Conservation (phyloP, 2,329 filamentous ascomycete species). For the Sarocladium oryzae region DNA sequence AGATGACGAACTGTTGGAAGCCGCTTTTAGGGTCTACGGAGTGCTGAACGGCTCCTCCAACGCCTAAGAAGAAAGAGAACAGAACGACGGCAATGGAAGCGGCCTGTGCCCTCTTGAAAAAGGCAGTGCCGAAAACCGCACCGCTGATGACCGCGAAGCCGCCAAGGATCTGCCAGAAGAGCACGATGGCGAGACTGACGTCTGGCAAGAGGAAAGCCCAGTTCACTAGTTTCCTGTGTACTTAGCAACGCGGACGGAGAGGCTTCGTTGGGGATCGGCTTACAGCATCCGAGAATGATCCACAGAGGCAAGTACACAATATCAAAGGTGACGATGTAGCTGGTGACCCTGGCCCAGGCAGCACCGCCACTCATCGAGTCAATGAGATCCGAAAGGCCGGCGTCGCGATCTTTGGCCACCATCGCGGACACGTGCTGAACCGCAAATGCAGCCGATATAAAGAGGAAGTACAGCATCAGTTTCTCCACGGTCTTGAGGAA, state of each 20-base stretch:
- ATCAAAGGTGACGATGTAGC: constrained; percentile 21
- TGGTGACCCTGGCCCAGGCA: constrained; percentile 18
- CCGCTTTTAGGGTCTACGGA: not conserved
- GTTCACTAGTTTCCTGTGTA: constrained; percentile 18
- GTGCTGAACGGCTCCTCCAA: constrained; percentile 9
- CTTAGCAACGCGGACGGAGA: not conserved
- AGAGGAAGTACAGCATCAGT: constrained; percentile 9
- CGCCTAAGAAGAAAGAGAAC: constrained; percentile 22
- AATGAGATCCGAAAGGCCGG: constrained; percentile 24
- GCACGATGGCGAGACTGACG: constrained; percentile 23
- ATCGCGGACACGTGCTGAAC: constrained; percentile 16
- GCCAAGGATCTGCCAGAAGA: constrained; percentile 40
- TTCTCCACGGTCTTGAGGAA: not conserved
- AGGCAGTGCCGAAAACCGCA: constrained; percentile 47
- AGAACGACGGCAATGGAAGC: constrained; percentile 25
- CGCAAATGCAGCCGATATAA: constrained; percentile 10
- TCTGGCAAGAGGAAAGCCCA: constrained; percentile 21
- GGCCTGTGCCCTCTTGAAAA: constrained; percentile 26
- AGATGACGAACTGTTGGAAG: not conserved
- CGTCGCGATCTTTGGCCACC: constrained; percentile 20
- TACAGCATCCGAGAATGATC: constrained; percentile 27
- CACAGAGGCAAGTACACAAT: constrained; percentile 29
- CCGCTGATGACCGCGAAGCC: constrained; percentile 54
- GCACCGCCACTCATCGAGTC: constrained; percentile 24
- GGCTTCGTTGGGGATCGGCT: not conserved